These are phyloP conservation scores for Haplosporangium sp. DNA, from an alignment of 371 early-diverging fungal species.

Conservation along the genomic window DNA sequence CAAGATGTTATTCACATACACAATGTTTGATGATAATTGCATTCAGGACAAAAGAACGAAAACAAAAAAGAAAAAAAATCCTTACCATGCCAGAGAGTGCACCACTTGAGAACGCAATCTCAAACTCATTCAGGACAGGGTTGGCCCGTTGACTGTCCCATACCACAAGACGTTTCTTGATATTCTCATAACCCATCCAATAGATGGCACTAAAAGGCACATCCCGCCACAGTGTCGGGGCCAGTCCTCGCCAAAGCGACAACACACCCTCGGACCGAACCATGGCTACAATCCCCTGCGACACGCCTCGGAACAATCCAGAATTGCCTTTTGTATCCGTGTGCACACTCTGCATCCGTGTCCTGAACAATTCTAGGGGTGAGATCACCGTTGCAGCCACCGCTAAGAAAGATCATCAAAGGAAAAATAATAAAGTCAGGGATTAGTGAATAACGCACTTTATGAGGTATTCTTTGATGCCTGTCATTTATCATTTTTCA, in stretches of 20 bases:
- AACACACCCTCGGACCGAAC: slow-evolving; percentile 66
- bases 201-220: slow-evolving; percentile 94
- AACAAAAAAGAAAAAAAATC: background rate
- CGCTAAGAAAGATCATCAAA: slow-evolving; percentile 57
- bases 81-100: slow-evolving; percentile 80
- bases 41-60: slow-evolving; percentile 8
- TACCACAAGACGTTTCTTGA: slow-evolving; percentile 52
- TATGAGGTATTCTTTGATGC: background rate
- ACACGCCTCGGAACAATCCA: slow-evolving; percentile 58
- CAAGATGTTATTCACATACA: too few relatives aligned
- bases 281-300: slow-evolving; percentile 72
- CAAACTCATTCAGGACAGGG: slow-evolving; percentile 56
- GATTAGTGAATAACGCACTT: background rate
- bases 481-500: too few relatives aligned
- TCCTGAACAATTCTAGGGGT: slow-evolving; percentile 91
- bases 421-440: background rate
- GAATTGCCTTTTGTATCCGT: slow-evolving; percentile 45
- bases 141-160: slow-evolving; percentile 19
- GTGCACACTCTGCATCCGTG: slow-evolving; percentile 82
- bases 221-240: slow-evolving; percentile 94
- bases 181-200: slow-evolving; percentile 91
- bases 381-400: slow-evolving; percentile 85
- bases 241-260: slow-evolving; percentile 89
- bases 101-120: slow-evolving; percentile 75
- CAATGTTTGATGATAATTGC: too few relatives aligned